Evolutionary conservation across 306 rosid genomes (phyloP), one percentile per base, ranked within the genome.

Genomic region (Sicyos edulis): DNA sequence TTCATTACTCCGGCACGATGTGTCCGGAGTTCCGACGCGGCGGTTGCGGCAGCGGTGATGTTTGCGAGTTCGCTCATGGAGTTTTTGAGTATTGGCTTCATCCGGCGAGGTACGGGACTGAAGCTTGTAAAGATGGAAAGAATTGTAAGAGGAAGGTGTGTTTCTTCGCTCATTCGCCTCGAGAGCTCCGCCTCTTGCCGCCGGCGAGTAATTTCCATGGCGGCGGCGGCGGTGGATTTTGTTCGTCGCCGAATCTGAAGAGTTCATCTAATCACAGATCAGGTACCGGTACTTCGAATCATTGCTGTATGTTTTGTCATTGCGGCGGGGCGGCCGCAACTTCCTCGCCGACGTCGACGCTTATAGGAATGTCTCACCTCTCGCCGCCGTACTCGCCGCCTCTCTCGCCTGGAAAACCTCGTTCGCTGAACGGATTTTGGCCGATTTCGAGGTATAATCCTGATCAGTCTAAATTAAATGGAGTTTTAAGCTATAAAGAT

Each of bases 61-160:
- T 79, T 29, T 93, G 98, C 4, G 98, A 87, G 81, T 93, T 6
- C n/a, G n/a, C n/a, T n/a, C n/a, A n/a, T n/a, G n/a, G n/a, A n/a
- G n/a, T n/a, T n/a, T n/a, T n/a, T n/a, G 98, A 93, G 78, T 88
- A 89, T 68, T 93, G 96, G 96, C 81, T 93, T 26, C 98, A 93
- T 74, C 98, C 98, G 8, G 87, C 90, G 0, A 85, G 97, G 88
- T 93, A 93, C 73, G 70, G 96, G 42, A 90, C 98, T 0, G 97
- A 93, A 72, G 92, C 97, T 8, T 93, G 98, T 78, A 93, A 90
- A 70, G 98, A 93, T 79, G 98, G 98, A 5, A 85, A 76, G 65
- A 86, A 85, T 65, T 93, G 98, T 64, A 88, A 87, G 81, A 66
- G 98, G 3, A 90, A 93, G 77, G 87, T 93, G 37, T 93, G 98